Evolutionary conservation across 2,329 filamentous ascomycete genomes (phyloP).

Genomic region (Aspergillus clavatus): DNA sequence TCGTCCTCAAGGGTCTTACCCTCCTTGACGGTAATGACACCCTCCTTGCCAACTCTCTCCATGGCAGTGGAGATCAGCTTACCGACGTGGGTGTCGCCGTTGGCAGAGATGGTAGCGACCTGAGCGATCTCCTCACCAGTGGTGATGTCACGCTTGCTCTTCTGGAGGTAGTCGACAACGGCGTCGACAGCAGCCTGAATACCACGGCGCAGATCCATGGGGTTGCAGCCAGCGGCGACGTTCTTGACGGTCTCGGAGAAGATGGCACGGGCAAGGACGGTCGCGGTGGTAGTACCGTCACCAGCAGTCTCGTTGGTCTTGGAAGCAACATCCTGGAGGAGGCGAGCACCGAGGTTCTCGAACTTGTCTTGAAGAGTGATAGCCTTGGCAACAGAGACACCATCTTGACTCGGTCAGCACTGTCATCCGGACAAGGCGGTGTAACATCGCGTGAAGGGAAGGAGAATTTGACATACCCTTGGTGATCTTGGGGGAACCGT

Average conservation of each 20-base stretch:
- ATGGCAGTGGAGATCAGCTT: conserved; percentile 95
- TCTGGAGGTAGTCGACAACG: conserved; percentile 88
- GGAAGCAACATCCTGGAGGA: conserved; percentile 95
- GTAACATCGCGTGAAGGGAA: background rate
- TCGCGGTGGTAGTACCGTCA: conserved; percentile 97
- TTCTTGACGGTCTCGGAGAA: conserved; percentile 99
- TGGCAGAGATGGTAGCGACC: conserved; percentile 96
- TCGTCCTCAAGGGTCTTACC: conserved; percentile 97
- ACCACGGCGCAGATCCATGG: conserved; percentile 95
- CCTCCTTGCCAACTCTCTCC: conserved; percentile 99
- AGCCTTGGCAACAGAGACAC: conserved; percentile 84
- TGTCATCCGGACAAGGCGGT: conserved; percentile 3
- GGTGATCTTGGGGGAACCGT: conserved; percentile 98
- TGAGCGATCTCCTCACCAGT: conserved; percentile 96
- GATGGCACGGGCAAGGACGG: conserved; percentile 93
- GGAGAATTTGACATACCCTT: conserved; percentile 66
- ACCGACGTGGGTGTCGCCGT: conserved; percentile 92
- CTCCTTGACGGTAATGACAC: conserved; percentile 99
- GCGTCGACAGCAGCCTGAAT: conserved; percentile 95
- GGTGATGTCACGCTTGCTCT: conserved; percentile 97
- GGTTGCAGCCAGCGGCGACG: conserved; percentile 98
- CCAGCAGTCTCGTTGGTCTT: conserved; percentile 99
- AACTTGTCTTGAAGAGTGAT: conserved; percentile 97
- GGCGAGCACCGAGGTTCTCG: conserved; percentile 95
- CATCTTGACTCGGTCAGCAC: conserved; percentile 54